These are phyloP conservation scores for Xylogone sp. DNA, from an alignment of 2,329 filamentous ascomycete species.

Conservation along the genomic window DNA sequence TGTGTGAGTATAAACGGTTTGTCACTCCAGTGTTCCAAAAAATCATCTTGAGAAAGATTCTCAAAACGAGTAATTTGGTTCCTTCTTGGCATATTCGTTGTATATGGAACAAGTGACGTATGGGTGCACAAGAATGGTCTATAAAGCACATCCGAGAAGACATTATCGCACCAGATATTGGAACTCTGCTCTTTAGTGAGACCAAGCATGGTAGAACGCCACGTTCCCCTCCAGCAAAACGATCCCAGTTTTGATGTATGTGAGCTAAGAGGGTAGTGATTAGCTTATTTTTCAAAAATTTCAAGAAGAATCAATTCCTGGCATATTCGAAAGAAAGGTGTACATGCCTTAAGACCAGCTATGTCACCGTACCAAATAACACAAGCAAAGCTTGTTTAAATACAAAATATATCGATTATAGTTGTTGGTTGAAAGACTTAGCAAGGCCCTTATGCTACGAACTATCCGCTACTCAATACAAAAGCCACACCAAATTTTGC, in stretches of 20 bases:
- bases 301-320: background rate
- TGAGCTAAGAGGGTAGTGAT: constrained; percentile 17
- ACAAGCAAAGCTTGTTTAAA: too few species aligned
- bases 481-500: too few species aligned
- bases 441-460: too few species aligned
- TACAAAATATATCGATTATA: too few species aligned
- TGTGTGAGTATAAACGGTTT: constrained; percentile 83
- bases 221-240: constrained; percentile 70
- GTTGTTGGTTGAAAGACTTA: too few species aligned
- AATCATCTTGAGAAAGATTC: constrained; percentile 69
- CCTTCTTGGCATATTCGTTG: constrained; percentile 62
- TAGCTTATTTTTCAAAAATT: constrained; percentile 5
- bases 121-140: constrained; percentile 88
- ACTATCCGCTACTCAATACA: too few species aligned
- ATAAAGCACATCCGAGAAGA: constrained; percentile 89
- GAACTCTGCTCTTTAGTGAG: constrained; percentile 49
- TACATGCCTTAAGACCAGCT: too few species aligned
- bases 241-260: constrained; percentile 21
- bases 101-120: constrained; percentile 63
- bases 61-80: constrained; percentile 72
- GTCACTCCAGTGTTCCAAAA: constrained; percentile 70
- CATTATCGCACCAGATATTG: constrained; percentile 65
- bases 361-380: too few species aligned
- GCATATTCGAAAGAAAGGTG: too few species aligned
- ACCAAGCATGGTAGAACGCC: constrained; percentile 74